Evolutionary conservation across 768 basidiomycete species (phyloP).

Genomic region (Kwoniella sp.): DNA sequence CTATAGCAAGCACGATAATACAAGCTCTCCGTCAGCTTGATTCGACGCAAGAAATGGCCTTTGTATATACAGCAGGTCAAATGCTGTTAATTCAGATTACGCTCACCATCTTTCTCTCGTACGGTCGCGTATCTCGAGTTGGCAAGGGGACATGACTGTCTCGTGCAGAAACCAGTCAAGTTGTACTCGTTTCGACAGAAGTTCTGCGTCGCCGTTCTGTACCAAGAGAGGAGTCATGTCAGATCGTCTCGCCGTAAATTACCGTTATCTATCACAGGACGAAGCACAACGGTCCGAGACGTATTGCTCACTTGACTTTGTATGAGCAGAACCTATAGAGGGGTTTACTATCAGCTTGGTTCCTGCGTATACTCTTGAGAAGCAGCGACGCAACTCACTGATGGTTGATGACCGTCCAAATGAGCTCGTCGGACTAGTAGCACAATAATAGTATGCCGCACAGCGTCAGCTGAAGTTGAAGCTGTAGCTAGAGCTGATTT

Average conservation of each 20-base stretch:
- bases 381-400: conserved; percentile 45
- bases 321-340: conserved; percentile 87
- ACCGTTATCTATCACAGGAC: too few species aligned
- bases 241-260: too few species aligned
- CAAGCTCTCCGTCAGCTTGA: not conserved
- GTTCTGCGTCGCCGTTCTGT: conserved; percentile 89
- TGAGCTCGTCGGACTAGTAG: conserved; percentile 82
- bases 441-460: too few species aligned
- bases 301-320: conserved; percentile 87
- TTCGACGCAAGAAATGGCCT: not conserved
- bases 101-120: conserved; percentile 85
- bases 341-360: conserved; percentile 25
- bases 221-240: conserved; percentile 21
- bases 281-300: not conserved
- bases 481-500: too few species aligned
- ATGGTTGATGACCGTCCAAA: conserved; percentile 92
- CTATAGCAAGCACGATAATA: conserved; percentile 59
- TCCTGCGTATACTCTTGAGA: not conserved
- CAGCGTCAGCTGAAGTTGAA: too few species aligned
- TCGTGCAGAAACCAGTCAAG: conserved; percentile 89
- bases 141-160: conserved; percentile 96
- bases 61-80: not conserved
- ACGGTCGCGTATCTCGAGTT: conserved; percentile 99
- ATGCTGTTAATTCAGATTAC: not conserved
- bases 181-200: conserved; percentile 99